phyloP scores from a whole-genome alignment of 192 early-diverging fungal species.

The Coemansia interrupta region DNA sequence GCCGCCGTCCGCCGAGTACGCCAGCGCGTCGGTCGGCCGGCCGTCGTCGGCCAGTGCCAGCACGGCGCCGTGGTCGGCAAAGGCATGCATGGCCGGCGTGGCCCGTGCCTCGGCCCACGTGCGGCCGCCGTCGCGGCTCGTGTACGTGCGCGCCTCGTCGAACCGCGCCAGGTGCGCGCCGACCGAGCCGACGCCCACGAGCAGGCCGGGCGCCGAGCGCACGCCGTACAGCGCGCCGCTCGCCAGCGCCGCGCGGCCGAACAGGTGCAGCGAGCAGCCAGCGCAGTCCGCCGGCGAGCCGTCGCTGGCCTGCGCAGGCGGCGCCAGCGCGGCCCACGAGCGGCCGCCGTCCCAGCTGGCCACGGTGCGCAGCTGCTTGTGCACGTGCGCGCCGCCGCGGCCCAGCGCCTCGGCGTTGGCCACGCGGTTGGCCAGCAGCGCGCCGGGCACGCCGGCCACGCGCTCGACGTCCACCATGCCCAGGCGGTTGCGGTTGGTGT shows the following conservation, averaged over 20 bases:
- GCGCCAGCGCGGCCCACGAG: constrained; percentile 61
- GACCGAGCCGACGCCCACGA: constrained; percentile 90
- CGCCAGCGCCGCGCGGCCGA: constrained; percentile 61
- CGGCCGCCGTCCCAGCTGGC: constrained; percentile 90
- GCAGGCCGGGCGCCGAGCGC: constrained; percentile 68
- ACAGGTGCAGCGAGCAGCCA: constrained; percentile 77
- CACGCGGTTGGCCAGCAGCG: constrained; percentile 87
- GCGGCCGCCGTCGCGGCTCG: constrained; percentile 82
- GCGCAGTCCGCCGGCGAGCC: constrained; percentile 25
- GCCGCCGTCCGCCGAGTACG: constrained; percentile 81
- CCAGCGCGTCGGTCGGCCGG: constrained; percentile 60
- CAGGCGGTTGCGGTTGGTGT: constrained; percentile 72
- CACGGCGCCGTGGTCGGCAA: constrained; percentile 90
- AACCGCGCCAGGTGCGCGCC: constrained; percentile 62
- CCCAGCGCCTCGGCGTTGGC: constrained; percentile 65
- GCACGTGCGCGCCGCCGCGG: constrained; percentile 31
- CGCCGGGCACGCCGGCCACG: constrained; percentile 79
- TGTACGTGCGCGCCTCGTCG: constrained; percentile 65
- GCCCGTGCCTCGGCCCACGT: constrained; percentile 74
- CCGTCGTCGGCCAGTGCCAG: constrained; percentile 73
- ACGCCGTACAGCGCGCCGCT: constrained; percentile 66
- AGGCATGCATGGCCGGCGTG: constrained; percentile 69
- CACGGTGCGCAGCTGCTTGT: constrained; percentile 66
- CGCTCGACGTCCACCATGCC: constrained; percentile 89
- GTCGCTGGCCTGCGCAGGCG: constrained; percentile 52